These are phyloP conservation scores for Podila minutissima DNA, from an alignment of 192 early-diverging fungal genomes.

Conservation along the genomic window DNA sequence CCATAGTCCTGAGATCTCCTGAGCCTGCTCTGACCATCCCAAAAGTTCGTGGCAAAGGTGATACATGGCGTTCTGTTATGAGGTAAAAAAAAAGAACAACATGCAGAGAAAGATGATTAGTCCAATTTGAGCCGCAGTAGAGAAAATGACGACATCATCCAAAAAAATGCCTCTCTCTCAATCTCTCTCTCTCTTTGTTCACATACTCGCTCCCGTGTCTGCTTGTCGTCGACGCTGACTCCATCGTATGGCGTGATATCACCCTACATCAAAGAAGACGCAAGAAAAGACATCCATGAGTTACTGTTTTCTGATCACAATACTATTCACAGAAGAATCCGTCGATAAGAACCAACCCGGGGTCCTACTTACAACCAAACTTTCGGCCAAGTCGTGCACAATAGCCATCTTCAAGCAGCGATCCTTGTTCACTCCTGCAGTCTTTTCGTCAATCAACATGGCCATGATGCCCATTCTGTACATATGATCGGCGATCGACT, in stretches of 20 bases:
- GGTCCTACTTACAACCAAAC: conserved; percentile 54
- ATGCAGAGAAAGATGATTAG: neutral
- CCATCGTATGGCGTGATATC: conserved; percentile 91
- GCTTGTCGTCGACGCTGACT: conserved; percentile 83
- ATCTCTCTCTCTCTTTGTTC: neutral
- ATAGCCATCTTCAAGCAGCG: conserved; percentile 92
- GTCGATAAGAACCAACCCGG: neutral
- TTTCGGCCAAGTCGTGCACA: conserved; percentile 93
- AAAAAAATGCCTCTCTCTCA: neutral
- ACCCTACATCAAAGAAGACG: conserved; percentile 58
- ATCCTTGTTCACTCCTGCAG: conserved; percentile 67
- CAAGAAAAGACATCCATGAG: neutral
- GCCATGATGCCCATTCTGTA: conserved; percentile 93
- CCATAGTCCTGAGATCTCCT: conserved; percentile 85
- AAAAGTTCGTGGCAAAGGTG: conserved; percentile 67
- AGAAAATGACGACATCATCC: neutral
- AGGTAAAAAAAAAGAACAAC: neutral
- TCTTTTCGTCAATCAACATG: conserved; percentile 79
- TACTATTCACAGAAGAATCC: neutral
- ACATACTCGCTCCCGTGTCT: conserved; percentile 68
- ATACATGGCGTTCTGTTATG: conserved; percentile 67
- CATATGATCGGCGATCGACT: conserved; percentile 97
- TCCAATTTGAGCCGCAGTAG: neutral
- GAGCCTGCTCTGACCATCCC: conserved; percentile 61
- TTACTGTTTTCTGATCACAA: neutral